phyloP scores from a whole-genome alignment of 768 basidiomycete species.

The Leccinum uliginosum region DNA sequence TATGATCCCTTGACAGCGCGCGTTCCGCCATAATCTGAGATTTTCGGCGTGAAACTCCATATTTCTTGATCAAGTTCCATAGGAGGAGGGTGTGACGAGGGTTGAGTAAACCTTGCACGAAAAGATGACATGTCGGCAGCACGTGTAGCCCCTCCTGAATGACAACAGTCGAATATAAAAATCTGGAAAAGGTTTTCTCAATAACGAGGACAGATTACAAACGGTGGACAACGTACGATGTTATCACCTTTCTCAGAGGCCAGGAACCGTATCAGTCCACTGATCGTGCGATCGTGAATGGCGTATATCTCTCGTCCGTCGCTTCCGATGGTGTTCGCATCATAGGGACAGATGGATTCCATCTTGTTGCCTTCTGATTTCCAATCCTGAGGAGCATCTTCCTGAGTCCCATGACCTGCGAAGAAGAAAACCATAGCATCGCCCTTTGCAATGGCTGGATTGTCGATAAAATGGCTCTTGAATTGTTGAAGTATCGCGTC shows the following conservation, averaged over 20 bases:
- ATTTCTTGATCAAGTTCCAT: constrained; percentile 11
- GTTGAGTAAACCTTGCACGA: constrained; percentile 5
- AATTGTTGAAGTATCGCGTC: constrained; percentile 6
- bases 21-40: constrained; percentile 5
- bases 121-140: background rate
- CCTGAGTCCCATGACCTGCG: constrained; percentile 15
- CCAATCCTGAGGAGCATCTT: constrained; percentile 13
- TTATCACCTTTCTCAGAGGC: constrained; percentile 18
- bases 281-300: constrained; percentile 16
- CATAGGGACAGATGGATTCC: constrained; percentile 15
- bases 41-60: background rate
- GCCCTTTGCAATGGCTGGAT: constrained; percentile 5
- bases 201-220: background rate
- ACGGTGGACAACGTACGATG: constrained; percentile 5
- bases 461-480: constrained; percentile 7
- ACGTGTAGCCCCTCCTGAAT: constrained; percentile 17
- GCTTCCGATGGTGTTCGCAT: constrained; percentile 1
- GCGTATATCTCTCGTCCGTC: constrained; percentile 7
- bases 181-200: constrained; percentile 1
- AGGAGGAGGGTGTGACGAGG: constrained; percentile 10
- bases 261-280: constrained; percentile 11
- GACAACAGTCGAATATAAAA: constrained; percentile 18
- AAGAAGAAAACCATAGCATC: constrained; percentile 20
- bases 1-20: constrained; percentile 4
- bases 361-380: constrained; percentile 10